Percentiles rank a stretch among this genome's conserved stretches.
phyloP scores from a whole-genome alignment of 345 rosid species.

The Tarenaya hassleriana region DNA sequence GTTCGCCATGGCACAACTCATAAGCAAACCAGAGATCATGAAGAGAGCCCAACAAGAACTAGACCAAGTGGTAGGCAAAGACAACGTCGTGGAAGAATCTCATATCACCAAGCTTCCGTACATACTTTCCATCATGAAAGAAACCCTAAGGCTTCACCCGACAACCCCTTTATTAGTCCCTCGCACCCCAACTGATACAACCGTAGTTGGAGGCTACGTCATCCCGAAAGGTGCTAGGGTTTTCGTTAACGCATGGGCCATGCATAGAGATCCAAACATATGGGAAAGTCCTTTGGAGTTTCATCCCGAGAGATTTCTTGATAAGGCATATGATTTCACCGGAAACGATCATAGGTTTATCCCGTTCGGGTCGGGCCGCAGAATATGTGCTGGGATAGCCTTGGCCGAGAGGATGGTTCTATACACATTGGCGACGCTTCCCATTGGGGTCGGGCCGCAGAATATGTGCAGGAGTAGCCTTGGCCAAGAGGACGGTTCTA shows the following conservation, averaged over 20 bases:
- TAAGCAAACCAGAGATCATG: conserved; percentile 5
- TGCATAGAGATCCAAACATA: too few relatives aligned
- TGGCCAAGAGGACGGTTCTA: conserved; percentile 71
- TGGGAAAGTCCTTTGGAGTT: conserved; percentile 23
- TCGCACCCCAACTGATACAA: conserved; percentile 4
- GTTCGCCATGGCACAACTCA: conserved; percentile 25
- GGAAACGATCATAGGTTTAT: conserved; percentile 49
- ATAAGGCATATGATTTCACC: conserved; percentile 41
- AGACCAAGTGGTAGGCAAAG: conserved; percentile 20
- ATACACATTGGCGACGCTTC: conserved; percentile 48
- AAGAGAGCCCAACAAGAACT: conserved; percentile 23
- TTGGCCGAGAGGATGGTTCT: conserved; percentile 74
- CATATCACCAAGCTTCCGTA: conserved; percentile 21
- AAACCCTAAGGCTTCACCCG: conserved; percentile 27
- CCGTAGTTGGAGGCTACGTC: conserved; percentile 14
- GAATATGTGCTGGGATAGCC: conserved; percentile 62
- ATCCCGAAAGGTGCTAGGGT: conserved; percentile 19
- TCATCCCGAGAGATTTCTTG: conserved; percentile 26
- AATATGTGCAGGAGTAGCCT: conserved; percentile 57
- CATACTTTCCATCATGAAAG: conserved; percentile 22
- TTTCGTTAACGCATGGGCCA: too few relatives aligned
- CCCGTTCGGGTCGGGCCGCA: conserved; percentile 81
- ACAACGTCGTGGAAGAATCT: conserved; percentile 21
- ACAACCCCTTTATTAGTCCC: conserved; percentile 21
- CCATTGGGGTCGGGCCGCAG: conserved; percentile 92